These are phyloP conservation scores for Passiflora organensis DNA, from an alignment of 345 rosid species.

Conservation along the genomic window DNA sequence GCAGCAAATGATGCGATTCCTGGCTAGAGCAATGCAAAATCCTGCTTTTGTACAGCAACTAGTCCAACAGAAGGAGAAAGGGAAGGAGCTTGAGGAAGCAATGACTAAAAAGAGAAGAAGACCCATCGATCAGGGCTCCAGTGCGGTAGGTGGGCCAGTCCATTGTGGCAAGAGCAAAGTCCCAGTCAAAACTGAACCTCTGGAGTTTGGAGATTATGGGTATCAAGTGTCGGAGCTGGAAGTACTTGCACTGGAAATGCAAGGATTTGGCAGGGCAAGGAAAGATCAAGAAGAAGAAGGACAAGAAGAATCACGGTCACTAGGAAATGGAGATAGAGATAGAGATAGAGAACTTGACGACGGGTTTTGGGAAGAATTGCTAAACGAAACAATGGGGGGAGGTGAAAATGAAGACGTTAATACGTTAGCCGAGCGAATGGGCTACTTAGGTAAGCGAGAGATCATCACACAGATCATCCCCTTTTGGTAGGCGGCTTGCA, in stretches of 20 bases:
- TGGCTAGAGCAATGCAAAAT: slow-evolving; percentile 62
- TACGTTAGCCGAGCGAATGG: slow-evolving; percentile 41
- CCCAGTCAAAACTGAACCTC: slow-evolving; percentile 42
- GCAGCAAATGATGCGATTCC: slow-evolving; percentile 81
- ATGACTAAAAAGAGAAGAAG: slow-evolving; percentile 41
- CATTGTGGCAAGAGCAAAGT: neutral
- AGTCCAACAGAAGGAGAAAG: slow-evolving; percentile 37
- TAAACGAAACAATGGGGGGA: slow-evolving; percentile 23
- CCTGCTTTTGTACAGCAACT: slow-evolving; percentile 59
- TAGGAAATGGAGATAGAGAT: slow-evolving; percentile 26
- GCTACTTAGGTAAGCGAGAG: slow-evolving; percentile 30
- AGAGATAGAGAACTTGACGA: slow-evolving; percentile 32
- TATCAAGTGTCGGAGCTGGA: slow-evolving; percentile 67
- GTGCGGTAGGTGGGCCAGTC: slow-evolving; percentile 18
- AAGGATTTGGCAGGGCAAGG: slow-evolving; percentile 45
- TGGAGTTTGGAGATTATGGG: slow-evolving; percentile 33
- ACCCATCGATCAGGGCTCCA: slow-evolving; percentile 29
- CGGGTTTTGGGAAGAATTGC: slow-evolving; percentile 52
- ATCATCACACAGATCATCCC: slow-evolving; percentile 3
- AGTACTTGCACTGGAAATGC: slow-evolving; percentile 83
- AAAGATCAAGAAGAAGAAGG: slow-evolving; percentile 21
- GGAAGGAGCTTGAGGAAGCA: slow-evolving; percentile 54
- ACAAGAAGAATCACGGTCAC: slow-evolving; percentile 22
- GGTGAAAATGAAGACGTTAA: slow-evolving; percentile 45
- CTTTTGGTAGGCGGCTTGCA: slow-evolving; percentile 6